Percentiles rank a stretch among this genome's conserved stretches.
Evolutionary conservation across 768 basidiomycete genomes (phyloP).

Genomic region (Cyclocybe cylindracea): DNA sequence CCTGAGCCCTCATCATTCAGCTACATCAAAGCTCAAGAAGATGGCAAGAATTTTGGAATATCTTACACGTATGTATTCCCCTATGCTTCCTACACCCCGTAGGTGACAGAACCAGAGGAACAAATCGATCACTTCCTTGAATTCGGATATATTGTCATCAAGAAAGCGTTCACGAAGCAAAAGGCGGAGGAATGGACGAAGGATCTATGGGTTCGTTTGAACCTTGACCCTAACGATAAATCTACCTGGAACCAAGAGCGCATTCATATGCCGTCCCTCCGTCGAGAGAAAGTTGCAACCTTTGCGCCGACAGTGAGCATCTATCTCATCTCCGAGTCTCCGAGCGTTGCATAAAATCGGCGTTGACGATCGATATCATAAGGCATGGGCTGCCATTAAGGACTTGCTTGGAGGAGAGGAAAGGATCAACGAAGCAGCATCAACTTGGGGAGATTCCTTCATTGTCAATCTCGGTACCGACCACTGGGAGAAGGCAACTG

Average conservation of each 20-base stretch:
- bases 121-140: constrained; percentile 57
- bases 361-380: not conserved
- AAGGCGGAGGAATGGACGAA: constrained; percentile 50
- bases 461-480: constrained; percentile 62
- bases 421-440: constrained; percentile 48
- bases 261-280: constrained; percentile 58
- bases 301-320: constrained; percentile 50
- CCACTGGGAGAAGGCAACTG: constrained; percentile 33
- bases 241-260: constrained; percentile 54
- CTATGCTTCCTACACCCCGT: not conserved
- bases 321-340: too few relatives aligned
- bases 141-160: constrained; percentile 54
- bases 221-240: constrained; percentile 53
- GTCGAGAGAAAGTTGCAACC: constrained; percentile 41
- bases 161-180: constrained; percentile 52
- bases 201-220: constrained; percentile 53
- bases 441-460: constrained; percentile 59
- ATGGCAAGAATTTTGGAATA: constrained; percentile 37
- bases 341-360: constrained; percentile 31
- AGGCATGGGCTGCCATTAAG: constrained; percentile 63
- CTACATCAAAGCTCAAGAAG: constrained; percentile 8
- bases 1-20: too few relatives aligned
- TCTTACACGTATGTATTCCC: constrained; percentile 33
- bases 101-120: constrained; percentile 29
- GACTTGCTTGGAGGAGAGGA: constrained; percentile 63